Evolutionary conservation across 257 asterid species (phyloP), one percentile per base, ranked within the genome.

Genomic region (Solanum habrochaites): DNA sequence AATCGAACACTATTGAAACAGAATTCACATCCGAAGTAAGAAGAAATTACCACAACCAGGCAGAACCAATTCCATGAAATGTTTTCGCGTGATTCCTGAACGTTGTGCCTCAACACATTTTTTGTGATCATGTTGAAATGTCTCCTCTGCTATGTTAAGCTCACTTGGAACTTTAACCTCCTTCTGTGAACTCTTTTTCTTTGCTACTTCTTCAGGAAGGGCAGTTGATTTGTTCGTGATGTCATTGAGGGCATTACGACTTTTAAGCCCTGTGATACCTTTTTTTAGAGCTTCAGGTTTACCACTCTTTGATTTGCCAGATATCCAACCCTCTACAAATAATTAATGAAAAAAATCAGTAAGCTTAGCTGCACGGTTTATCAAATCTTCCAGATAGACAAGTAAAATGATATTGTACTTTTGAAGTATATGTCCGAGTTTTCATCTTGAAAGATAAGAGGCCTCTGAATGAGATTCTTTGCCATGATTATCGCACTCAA

Each of bases 231-330:
- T 95, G 92, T 95, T 95, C 69, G 98, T 93, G 85, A 95, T 95
- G 88, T 93, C 98, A 81, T 91, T 92, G 69, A 94, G 93, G 86
- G 96, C 95, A 89, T 91, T 90, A 85, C 98, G 98, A 71, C 85
- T 88, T 88, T 93, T 91, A n/a, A 86, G 85, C 45, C 87, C 90
- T 82, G 82, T 81, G 75, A 91, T 94, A 86, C 90, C 91, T 88
- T 90, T 94, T 89, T 90, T 91, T 37, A 86, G 69, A 49, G 69
- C 73, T 25, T 88, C 87, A 9, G 85, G 87, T 84, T 88, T 91
- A 82, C 93, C 86, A 85, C 78, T 89, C 91, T 91, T 91, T 67
- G 92, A 86, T 90, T 89, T 92, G 40, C 96, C 90, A 64, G 88
- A 90, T 74, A 87, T 45, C 64, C 86, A 64, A 25, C 81, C 89